Percentiles rank a stretch among this genome's conserved stretches.
Evolutionary conservation across 164 flowering plant genomes (phyloP).

Genomic region (Echeveria elegans): DNA sequence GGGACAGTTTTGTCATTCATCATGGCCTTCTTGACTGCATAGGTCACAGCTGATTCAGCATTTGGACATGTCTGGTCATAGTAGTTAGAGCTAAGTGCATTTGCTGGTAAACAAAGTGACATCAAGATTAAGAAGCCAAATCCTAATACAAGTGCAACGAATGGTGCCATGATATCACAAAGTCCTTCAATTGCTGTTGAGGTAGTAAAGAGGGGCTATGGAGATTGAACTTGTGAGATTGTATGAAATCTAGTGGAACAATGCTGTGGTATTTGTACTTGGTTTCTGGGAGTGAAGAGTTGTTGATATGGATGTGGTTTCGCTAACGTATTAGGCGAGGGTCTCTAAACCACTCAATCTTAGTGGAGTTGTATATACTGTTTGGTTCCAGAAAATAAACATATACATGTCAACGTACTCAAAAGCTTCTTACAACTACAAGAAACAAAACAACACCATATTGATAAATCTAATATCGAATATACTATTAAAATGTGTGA

Average conservation of each 20-base stretch:
- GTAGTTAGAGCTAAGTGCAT: conserved; percentile 25
- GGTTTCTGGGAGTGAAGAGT: neutral
- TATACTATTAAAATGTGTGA: no score
- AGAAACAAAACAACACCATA: neutral
- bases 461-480: no score
- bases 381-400: neutral
- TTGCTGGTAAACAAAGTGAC: conserved; percentile 12
- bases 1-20: conserved; percentile 31
- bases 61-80: conserved; percentile 28
- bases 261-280: neutral
- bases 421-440: neutral
- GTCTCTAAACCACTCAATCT: neutral
- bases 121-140: conserved; percentile 9
- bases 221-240: neutral
- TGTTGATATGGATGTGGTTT: conserved; percentile 5
- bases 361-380: neutral
- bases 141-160: neutral
- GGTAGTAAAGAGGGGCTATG: neutral
- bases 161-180: neutral
- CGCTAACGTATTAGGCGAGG: neutral
- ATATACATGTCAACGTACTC: neutral
- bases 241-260: neutral
- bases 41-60: conserved; percentile 18
- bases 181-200: neutral
- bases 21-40: conserved; percentile 19